These are phyloP conservation scores for Russula olivacea DNA, from an alignment of 768 basidiomycete genomes.

Conservation along the genomic window DNA sequence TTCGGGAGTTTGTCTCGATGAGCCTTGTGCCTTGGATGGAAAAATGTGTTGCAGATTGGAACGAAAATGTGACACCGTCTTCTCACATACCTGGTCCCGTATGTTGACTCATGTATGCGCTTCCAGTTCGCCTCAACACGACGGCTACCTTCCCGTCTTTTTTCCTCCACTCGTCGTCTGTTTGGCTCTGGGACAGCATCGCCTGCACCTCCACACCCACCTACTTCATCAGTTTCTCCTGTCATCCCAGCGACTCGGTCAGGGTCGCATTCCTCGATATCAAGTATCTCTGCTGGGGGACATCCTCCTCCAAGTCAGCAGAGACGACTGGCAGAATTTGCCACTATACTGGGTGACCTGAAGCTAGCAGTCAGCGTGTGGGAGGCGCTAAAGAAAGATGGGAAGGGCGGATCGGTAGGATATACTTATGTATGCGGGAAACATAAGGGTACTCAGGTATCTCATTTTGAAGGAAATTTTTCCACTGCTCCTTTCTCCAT, in stretches of 20 bases:
- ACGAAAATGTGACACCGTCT: conserved; percentile 57
- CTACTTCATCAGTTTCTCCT: conserved; percentile 37
- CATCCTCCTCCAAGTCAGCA: conserved; percentile 51
- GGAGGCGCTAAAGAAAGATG: conserved; percentile 83
- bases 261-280: conserved; percentile 32
- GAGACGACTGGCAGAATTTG: conserved; percentile 91
- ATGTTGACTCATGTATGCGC: background rate
- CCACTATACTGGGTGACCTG: conserved; percentile 86
- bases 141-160: conserved; percentile 76
- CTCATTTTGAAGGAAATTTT: conserved; percentile 61
- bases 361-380: conserved; percentile 78
- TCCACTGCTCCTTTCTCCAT: conserved; percentile 64
- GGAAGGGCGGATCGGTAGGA: conserved; percentile 79
- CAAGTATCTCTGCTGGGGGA: conserved; percentile 27
- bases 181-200: conserved; percentile 55
- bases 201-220: conserved; percentile 38
- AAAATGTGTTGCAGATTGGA: conserved; percentile 88
- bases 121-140: conserved; percentile 64
- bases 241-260: conserved; percentile 29
- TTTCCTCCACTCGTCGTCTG: conserved; percentile 77
- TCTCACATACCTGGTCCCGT: conserved; percentile 1
- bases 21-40: conserved; percentile 97
- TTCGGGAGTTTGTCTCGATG: conserved; percentile 84
- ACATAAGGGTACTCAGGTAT: conserved; percentile 8
- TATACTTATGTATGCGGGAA: background rate